Conservation (phyloP, 2,329 filamentous ascomycete species). For the Cladosporium oxysporum region DNA sequence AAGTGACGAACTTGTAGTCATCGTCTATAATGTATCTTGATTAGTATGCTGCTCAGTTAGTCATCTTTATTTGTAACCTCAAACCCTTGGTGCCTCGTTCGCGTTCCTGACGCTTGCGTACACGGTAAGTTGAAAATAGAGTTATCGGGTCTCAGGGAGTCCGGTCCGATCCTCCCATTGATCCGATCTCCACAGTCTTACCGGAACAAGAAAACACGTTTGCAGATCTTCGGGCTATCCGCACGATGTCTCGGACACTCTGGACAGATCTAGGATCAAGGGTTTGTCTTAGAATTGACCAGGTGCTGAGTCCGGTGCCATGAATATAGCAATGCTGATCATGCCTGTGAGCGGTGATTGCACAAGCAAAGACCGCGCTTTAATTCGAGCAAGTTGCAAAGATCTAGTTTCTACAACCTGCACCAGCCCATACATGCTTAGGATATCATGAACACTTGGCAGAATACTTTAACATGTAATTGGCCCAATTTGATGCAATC, state of each 20-base stretch:
- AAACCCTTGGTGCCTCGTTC: too few species aligned
- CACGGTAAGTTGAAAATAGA: too few species aligned
- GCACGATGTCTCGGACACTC: not conserved
- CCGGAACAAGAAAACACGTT: not conserved
- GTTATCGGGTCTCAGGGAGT: not conserved
- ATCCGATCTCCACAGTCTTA: not conserved
- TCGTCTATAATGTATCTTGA: too few species aligned
- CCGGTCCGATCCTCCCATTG: not conserved
- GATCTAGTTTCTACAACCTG: not conserved
- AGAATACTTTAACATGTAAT: not conserved
- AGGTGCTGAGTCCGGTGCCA: not conserved
- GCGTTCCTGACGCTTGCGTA: too few species aligned
- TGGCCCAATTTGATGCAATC: not conserved
- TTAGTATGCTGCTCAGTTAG: too few species aligned
- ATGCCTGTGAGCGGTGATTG: not conserved
- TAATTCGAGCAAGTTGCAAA: not conserved
- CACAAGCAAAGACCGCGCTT: not conserved
- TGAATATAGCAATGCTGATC: not conserved
- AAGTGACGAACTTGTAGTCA: too few species aligned
- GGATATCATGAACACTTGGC: not conserved
- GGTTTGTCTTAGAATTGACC: not conserved
- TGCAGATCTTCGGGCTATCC: not conserved
- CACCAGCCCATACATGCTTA: not conserved
- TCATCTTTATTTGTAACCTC: too few species aligned
- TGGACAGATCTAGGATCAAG: not conserved